Evolutionary conservation across 208 protist species (phyloP).

Genomic region (Trypanosoma caninum): DNA sequence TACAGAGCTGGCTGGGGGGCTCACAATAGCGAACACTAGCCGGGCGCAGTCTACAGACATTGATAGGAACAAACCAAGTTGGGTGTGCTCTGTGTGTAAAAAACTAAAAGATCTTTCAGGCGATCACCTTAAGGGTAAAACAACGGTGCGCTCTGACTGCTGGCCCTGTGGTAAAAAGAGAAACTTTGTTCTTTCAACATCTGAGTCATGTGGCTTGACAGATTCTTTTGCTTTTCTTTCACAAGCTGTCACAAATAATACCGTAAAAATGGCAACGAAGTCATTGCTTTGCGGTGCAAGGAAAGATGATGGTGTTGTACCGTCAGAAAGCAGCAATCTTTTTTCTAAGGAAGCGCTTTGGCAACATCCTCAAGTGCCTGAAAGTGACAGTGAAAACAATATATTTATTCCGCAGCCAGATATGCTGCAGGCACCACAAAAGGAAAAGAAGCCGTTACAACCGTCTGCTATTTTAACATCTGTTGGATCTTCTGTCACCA

Average conservation of each 20-base stretch:
- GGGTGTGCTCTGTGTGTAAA: constrained; percentile 37
- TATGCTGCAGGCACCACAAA: not conserved
- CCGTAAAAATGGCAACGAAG: not conserved
- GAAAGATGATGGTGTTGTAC: not conserved
- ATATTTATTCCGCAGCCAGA: not conserved
- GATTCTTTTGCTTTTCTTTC: not conserved
- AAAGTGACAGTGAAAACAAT: not conserved
- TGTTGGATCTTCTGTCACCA: not conserved
- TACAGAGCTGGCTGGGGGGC: not conserved
- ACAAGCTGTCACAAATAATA: not conserved
- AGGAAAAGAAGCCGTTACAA: not conserved
- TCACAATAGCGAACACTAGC: not conserved
- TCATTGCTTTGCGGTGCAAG: not conserved
- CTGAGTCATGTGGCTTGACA: not conserved
- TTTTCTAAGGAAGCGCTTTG: not conserved
- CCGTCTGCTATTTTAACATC: not conserved
- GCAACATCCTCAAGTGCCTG: constrained; percentile 4
- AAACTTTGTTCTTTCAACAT: constrained; percentile 19
- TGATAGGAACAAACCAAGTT: constrained; percentile 11
- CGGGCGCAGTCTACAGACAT: not conserved
- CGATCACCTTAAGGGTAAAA: constrained; percentile 42
- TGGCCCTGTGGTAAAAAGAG: constrained; percentile 56
- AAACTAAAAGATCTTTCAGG: constrained; percentile 33
- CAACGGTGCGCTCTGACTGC: constrained; percentile 45
- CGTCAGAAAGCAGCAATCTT: not conserved